phyloP scores from a whole-genome alignment of 169 alveolate species.

The Plasmodium sp. region DNA sequence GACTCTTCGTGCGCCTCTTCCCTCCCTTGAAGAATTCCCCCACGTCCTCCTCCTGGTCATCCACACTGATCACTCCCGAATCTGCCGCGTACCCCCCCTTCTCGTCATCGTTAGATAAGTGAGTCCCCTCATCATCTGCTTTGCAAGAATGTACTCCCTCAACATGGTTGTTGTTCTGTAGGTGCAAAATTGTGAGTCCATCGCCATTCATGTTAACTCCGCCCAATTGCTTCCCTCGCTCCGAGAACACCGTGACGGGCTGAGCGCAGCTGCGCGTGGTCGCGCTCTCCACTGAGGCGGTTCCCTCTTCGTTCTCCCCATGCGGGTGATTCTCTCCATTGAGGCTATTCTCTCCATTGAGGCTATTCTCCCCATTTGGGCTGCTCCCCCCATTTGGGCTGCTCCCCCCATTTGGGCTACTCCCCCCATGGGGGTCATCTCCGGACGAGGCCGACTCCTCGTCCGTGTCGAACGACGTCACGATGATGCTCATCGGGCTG shows the following conservation, averaged over 20 bases:
- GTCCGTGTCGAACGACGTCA: slow-evolving; percentile 52
- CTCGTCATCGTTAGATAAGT: neutral
- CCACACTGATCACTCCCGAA: neutral
- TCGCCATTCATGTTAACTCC: neutral
- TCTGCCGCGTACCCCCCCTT: neutral
- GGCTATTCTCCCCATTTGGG: neutral
- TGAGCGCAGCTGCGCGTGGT: neutral
- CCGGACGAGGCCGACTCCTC: slow-evolving; percentile 10
- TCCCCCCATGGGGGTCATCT: neutral
- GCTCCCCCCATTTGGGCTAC: neutral
- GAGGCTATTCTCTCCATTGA: too few relatives aligned
- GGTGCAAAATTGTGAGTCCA: neutral
- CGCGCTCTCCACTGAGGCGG: neutral
- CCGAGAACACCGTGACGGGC: neutral
- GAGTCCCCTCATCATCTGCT: neutral
- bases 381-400: neutral
- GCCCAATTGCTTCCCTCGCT: neutral
- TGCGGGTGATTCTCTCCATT: too few relatives aligned
- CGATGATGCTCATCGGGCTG: slow-evolving; percentile 47
- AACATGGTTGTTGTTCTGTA: neutral
- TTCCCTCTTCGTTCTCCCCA: neutral
- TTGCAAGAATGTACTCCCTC: neutral
- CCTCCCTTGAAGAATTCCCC: neutral
- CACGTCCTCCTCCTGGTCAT: neutral
- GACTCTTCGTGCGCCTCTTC: neutral